These are phyloP conservation scores for Astraeus odoratus DNA, from an alignment of 768 basidiomycete species.

Conservation along the genomic window DNA sequence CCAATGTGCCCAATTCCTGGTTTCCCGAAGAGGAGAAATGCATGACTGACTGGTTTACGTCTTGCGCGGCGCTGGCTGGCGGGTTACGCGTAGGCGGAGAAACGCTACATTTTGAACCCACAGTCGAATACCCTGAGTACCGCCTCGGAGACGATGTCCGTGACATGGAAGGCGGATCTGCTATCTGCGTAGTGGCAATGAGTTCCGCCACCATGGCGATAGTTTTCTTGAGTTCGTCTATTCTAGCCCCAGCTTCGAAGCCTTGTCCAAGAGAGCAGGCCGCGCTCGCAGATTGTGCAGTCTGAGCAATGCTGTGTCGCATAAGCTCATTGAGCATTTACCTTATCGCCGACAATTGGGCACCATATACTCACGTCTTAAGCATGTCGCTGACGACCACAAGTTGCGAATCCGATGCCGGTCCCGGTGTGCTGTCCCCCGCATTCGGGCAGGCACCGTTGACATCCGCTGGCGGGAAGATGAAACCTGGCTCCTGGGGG, in stretches of 20 bases:
- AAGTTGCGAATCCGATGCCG: conserved; percentile 40
- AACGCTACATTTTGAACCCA: conserved; percentile 32
- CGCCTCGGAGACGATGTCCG: conserved; percentile 23
- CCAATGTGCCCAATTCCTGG: conserved; percentile 13
- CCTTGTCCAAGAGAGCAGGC: conserved; percentile 43
- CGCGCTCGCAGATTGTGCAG: conserved; percentile 49
- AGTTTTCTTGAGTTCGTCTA: conserved; percentile 50
- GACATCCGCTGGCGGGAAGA: conserved; percentile 21
- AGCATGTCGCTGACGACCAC: conserved; percentile 43
- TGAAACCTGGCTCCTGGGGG: conserved; percentile 16
- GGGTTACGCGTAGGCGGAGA: conserved; percentile 18
- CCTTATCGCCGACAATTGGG: conserved; percentile 10
- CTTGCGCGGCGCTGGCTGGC: conserved; percentile 13
- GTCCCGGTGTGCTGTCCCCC: conserved; percentile 23
- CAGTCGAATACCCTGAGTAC: conserved; percentile 23
- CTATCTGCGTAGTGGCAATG: conserved; percentile 38
- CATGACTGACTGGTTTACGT: conserved; percentile 18
- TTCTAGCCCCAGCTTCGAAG: conserved; percentile 40
- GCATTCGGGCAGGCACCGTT: conserved; percentile 12
- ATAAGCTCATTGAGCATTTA: conserved; percentile 14
- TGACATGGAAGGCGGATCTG: conserved; percentile 27
- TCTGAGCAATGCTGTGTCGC: conserved; percentile 48
- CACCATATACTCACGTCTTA: conserved; percentile 39
- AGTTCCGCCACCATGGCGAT: conserved; percentile 49
- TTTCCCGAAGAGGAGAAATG: conserved; percentile 11